These are phyloP conservation scores for Alternaria angustiovoidea DNA, from an alignment of 2,329 filamentous ascomycete species.

Conservation along the genomic window DNA sequence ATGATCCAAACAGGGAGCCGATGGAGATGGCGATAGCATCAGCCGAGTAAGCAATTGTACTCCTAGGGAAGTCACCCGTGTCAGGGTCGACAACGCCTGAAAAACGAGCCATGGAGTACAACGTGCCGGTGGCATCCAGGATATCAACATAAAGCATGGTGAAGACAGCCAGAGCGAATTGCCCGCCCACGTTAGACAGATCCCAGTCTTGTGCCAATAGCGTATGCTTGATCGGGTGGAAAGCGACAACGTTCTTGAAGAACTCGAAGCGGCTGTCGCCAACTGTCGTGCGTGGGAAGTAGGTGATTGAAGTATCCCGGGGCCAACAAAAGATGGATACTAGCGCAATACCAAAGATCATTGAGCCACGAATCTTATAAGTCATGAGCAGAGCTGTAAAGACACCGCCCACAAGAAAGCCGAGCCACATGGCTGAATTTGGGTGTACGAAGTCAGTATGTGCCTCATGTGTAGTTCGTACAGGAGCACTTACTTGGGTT, in stretches of 20 bases:
- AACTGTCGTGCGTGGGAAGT: constrained; percentile 75
- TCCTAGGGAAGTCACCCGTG: constrained; percentile 87
- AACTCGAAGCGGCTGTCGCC: constrained; percentile 80
- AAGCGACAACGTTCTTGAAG: constrained; percentile 85
- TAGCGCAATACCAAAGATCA: constrained; percentile 81
- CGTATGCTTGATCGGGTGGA: constrained; percentile 76
- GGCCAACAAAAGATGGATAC: constrained; percentile 92
- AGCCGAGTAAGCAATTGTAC: constrained; percentile 82
- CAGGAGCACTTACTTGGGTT: constrained; percentile 60
- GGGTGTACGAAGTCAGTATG: too few species aligned
- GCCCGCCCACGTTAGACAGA: constrained; percentile 70
- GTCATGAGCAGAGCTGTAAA: constrained; percentile 82
- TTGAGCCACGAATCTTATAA: constrained; percentile 85
- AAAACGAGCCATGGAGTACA: constrained; percentile 90
- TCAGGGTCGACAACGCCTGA: constrained; percentile 80
- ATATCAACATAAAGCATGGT: constrained; percentile 93
- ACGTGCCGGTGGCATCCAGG: constrained; percentile 79
- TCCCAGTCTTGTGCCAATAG: constrained; percentile 79
- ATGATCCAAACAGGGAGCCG: constrained; percentile 77
- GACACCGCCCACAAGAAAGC: constrained; percentile 84
- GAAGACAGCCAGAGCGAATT: constrained; percentile 83
- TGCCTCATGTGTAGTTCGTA: too few species aligned
- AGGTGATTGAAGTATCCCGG: constrained; percentile 75
- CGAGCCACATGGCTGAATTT: constrained; percentile 74
- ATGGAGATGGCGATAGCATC: constrained; percentile 84